A percentile compares a stretch with the other conserved stretches of the same genome.
Evolutionary conservation across 106 monocot genomes (phyloP).

Genomic region (Dendrobium catenatum): DNA sequence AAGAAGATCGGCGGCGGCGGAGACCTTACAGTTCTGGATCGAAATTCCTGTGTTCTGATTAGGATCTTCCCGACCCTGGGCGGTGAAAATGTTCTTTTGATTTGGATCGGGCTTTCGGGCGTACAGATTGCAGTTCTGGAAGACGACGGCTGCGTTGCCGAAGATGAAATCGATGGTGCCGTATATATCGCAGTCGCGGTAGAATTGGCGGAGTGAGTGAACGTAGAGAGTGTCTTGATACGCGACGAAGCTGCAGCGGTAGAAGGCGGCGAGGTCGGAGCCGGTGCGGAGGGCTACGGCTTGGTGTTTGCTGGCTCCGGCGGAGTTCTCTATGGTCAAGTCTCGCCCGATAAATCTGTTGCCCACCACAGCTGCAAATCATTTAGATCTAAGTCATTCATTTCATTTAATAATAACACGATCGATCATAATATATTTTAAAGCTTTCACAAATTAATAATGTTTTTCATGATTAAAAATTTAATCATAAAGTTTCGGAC

Average conservation of each 20-base stretch:
- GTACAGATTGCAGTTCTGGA: conserved; percentile 37
- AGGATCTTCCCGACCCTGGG: conserved; percentile 38
- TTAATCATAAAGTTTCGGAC: no score
- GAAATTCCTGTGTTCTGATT: conserved; percentile 53
- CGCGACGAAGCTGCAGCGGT: conserved; percentile 14
- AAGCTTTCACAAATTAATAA: no score
- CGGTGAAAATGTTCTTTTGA: conserved; percentile 46
- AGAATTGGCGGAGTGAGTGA: conserved; percentile 19
- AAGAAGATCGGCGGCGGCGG: conserved; percentile 26
- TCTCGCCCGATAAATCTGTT: conserved; percentile 11
- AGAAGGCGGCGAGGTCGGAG: conserved; percentile 16
- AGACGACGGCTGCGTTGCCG: conserved; percentile 21
- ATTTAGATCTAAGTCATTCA: no score
- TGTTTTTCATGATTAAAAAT: no score
- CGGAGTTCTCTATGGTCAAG: conserved; percentile 11
- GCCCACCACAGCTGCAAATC: conserved; percentile 11
- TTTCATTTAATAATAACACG: no score
- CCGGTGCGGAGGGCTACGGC: conserved; percentile 20
- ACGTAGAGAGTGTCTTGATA: conserved; percentile 28
- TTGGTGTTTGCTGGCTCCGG: conserved; percentile 19
- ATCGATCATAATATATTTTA: no score
- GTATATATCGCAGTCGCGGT: conserved; percentile 15
- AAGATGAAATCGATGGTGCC: conserved; percentile 35
- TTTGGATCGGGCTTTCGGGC: conserved; percentile 26
- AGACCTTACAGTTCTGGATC: conserved; percentile 30